phyloP scores from a whole-genome alignment of 352 stramenopile genomes.

The Phytophthora macrochlamydospora region DNA sequence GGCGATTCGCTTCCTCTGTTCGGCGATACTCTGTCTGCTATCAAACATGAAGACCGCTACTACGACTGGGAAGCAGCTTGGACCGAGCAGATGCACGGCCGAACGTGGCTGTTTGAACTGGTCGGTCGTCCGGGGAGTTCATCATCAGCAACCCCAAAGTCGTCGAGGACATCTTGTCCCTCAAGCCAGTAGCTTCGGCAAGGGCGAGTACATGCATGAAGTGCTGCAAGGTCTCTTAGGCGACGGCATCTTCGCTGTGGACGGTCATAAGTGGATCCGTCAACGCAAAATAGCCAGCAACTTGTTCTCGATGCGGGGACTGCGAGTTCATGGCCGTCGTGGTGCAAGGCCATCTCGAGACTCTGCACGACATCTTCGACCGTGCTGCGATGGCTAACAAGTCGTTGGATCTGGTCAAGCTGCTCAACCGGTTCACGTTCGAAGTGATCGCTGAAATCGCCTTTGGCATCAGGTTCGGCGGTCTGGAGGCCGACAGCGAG shows the following conservation, averaged over 20 bases:
- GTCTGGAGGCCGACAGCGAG: slow-evolving; percentile 9
- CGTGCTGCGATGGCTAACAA: slow-evolving; percentile 2
- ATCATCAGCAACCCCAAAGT: slow-evolving; percentile 29
- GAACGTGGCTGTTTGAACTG: slow-evolving; percentile 36
- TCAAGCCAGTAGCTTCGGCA: slow-evolving; percentile 44
- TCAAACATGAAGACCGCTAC: slow-evolving; percentile 24
- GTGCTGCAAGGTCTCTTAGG: slow-evolving; percentile 41
- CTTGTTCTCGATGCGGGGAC: slow-evolving; percentile 44
- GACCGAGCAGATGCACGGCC: slow-evolving; percentile 31
- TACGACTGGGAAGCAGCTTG: slow-evolving; percentile 37
- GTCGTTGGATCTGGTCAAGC: slow-evolving; percentile 37
- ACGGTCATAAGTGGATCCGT: slow-evolving; percentile 42
- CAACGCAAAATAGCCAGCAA: slow-evolving; percentile 60
- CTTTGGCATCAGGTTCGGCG: slow-evolving; percentile 37
- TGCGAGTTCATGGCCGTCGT: slow-evolving; percentile 45
- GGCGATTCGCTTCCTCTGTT: slow-evolving; percentile 19
- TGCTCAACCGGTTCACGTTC: slow-evolving; percentile 57
- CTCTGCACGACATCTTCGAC: slow-evolving; percentile 30
- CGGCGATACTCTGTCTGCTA: slow-evolving; percentile 22
- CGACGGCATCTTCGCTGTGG: slow-evolving; percentile 44
- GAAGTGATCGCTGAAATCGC: slow-evolving; percentile 54
- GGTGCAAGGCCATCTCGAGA: slow-evolving; percentile 26
- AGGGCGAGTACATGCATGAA: slow-evolving; percentile 36
- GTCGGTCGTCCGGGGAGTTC: slow-evolving; percentile 25
- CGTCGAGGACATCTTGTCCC: slow-evolving; percentile 45